These are phyloP conservation scores for Penicillium lividum DNA, from an alignment of 495 filamentous ascomycete genomes.

Conservation along the genomic window DNA sequence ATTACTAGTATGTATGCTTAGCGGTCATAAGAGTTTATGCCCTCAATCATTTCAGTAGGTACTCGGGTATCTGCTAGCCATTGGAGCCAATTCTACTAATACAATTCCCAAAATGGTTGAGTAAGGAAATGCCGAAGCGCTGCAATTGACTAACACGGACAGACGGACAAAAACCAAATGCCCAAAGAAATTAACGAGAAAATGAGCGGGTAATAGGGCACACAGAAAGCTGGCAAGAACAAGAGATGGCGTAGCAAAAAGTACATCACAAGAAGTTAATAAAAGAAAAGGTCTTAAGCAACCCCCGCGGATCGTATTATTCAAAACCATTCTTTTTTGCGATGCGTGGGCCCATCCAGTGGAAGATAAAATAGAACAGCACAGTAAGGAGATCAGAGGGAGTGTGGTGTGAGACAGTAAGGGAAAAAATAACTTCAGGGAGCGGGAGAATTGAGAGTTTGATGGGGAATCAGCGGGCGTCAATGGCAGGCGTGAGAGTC, in stretches of 20 bases:
- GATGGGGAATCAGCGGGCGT: constrained; percentile 35
- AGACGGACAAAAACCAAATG: constrained; percentile 21
- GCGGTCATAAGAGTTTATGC: too few relatives aligned
- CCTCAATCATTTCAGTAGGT: too few relatives aligned
- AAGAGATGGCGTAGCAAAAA: constrained; percentile 55
- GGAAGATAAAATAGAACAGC: constrained; percentile 28
- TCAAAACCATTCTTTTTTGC: constrained; percentile 36
- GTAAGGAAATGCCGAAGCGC: constrained; percentile 30
- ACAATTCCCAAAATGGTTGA: not conserved
- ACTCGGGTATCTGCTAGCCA: not conserved
- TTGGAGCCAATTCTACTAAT: not conserved
- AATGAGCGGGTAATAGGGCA: constrained; percentile 38
- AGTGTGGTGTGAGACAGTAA: constrained; percentile 34
- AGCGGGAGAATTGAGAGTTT: constrained; percentile 32
- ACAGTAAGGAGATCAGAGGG: constrained; percentile 36
- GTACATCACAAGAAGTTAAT: constrained; percentile 55
- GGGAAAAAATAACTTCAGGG: constrained; percentile 32
- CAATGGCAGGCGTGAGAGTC: constrained; percentile 24
- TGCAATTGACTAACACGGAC: constrained; percentile 36
- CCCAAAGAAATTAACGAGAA: constrained; percentile 23
- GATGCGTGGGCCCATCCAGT: constrained; percentile 35
- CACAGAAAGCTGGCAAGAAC: constrained; percentile 42
- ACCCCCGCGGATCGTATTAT: constrained; percentile 31
- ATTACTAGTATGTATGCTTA: not conserved
- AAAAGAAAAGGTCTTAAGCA: constrained; percentile 33